Evolutionary conservation across 495 filamentous ascomycete species (phyloP), one percentile per base, ranked within the genome.

Genomic region (Penicillium robsamsonii): DNA sequence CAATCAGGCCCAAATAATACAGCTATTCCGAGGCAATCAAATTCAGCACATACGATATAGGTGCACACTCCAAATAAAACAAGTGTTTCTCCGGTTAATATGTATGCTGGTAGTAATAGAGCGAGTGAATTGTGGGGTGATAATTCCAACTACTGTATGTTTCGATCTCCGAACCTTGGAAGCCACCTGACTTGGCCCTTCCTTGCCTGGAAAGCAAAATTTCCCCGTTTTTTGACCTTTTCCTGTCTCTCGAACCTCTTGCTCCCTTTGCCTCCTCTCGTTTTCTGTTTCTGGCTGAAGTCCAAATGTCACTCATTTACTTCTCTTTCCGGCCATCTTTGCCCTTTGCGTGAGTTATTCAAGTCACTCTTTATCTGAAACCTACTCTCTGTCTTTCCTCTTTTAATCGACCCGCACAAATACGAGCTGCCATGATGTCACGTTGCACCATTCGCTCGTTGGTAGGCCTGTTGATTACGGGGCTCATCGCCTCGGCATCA

Each of bases 351-450:
- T 50, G 30, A 24, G 25, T 22, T 18, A 15, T 40, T 46, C 20
- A 15, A 37, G 29, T 20, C 31, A 38, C 31, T n/a, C 31, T 17
- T 25, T 50, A 17, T 33, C 30, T 33, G 18, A 18, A 18, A 15
- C 10, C 25, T 20, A 24, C 48, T 22, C 33, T 18, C 5, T 40
- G 25, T 27, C 25, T 22, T 7, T 50, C 22, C 35, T 50, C 35
- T 12, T 40, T n/a, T n/a, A 22, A n/a, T 37, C 31, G 18, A 24
- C 35, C 31, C 20, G 20, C 47, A 50, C 47, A 38, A 29, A 50
- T 50, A 35, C 43, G 43, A 46, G 35, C 20, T 18, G 29, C 27
- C 48, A 63, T 63, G 61, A 40, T 60, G 47, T 43, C 49, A 40
- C 24, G 17, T 42, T 37, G 31, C 13, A 27, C 20, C 17, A 2